Evolutionary conservation across 2,329 filamentous ascomycete genomes (phyloP), one percentile per base, ranked within the genome.

Genomic region (Coniochaeta ligniaria): DNA sequence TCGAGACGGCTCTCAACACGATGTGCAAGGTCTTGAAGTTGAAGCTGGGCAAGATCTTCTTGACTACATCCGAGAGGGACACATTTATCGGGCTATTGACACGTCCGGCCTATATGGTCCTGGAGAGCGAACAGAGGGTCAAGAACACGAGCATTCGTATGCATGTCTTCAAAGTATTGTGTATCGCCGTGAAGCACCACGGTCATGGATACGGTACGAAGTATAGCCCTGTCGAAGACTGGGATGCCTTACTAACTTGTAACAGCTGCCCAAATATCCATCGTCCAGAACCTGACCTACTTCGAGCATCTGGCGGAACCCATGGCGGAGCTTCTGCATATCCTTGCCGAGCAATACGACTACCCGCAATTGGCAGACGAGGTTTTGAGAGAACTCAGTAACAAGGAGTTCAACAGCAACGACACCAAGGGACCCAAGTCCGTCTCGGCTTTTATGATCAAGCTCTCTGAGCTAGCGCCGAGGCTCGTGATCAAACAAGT

Each of bases 281-380:
- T 99, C 69, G 93, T 98, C 60, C 95, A 99, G 74, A 98, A 95
- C 71, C 78, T 99, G 66, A 96, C 95, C 6, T 99, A 99, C 73
- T 99, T 98, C 69, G 95, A 99, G 75, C 95, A 99, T 74, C 78
- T 99, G n/a, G 94, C 95, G 0, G 95, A 99, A 71, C 95, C 95
- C 1, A 99, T 99, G 95, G 95, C 95, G 35, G 96, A 99, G 73
- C 96, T 99, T 68, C 79, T 99, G 5, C 92, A 98, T 68, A 99
- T 98, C 69, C 80, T 99, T 28, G 89, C 93, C 1, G 93, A 98
- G 72, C 94, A 97, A 77, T 99, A 98, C 76, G 95, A 99, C 75
- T 96, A 98, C 72, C 91, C 93, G 17, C 95, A 99, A 70, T 82
- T 99, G 9, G 89, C 92, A 5, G 95, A 97, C 72, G 95, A 99